phyloP scores from a whole-genome alignment of 176 grass and related monocot genomes.

The Ensete ventricosum region DNA sequence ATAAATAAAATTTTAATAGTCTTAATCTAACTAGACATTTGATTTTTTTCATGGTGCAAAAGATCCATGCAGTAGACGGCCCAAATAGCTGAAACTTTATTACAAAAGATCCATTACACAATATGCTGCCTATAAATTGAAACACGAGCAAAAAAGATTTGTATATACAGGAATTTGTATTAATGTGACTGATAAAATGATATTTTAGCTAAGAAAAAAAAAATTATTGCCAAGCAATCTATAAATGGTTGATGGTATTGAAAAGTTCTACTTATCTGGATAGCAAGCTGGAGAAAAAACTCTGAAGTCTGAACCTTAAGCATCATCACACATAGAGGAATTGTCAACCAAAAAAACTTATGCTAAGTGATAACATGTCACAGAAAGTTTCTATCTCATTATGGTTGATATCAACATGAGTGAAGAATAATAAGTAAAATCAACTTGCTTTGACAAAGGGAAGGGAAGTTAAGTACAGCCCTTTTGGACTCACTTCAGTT shows the following conservation, averaged over 20 bases:
- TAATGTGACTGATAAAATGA: background rate
- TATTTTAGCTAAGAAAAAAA: background rate
- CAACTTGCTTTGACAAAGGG: background rate
- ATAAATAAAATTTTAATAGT: too few species aligned
- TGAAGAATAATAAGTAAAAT: background rate
- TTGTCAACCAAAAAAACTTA: background rate
- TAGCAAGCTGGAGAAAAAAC: background rate
- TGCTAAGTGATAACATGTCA: too few species aligned
- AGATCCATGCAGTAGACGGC: too few species aligned
- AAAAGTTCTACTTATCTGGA: background rate
- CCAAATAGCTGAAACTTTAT: too few species aligned
- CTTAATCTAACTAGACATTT: too few species aligned
- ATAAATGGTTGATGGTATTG: background rate
- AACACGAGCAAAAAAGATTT: background rate
- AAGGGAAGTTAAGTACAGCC: background rate
- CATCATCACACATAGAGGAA: too few species aligned
- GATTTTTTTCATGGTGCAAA: too few species aligned
- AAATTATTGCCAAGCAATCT: background rate
- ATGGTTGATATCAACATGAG: background rate
- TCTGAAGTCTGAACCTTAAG: too few species aligned
- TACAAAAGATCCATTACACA: too few species aligned
- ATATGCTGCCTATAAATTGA: too few species aligned
- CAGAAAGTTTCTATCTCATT: too few species aligned
- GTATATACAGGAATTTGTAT: background rate
- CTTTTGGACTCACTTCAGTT: slow-evolving; percentile 44